Percentiles rank a stretch among this genome's conserved stretches.
Conservation (phyloP, 2,329 filamentous ascomycete genomes). For the Cercospora berteroae region DNA sequence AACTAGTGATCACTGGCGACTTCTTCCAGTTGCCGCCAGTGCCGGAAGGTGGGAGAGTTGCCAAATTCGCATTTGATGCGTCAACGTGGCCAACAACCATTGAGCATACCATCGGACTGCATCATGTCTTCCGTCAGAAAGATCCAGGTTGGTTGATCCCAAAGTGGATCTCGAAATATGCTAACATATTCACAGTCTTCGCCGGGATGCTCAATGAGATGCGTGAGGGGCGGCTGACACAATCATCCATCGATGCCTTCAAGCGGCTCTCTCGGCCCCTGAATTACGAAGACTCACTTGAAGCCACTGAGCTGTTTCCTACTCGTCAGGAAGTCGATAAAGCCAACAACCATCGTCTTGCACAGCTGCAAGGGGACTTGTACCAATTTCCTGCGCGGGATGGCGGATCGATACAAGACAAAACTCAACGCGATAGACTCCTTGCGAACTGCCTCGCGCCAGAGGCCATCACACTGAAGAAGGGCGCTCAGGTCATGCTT, state of each 20-base stretch:
- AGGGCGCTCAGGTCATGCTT: slow-evolving; percentile 97
- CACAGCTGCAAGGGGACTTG: slow-evolving; percentile 64
- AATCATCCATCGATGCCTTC: slow-evolving; percentile 75
- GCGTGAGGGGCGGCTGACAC: slow-evolving; percentile 78
- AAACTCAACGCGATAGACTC: slow-evolving; percentile 68
- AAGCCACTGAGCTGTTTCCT: slow-evolving; percentile 90
- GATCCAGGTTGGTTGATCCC: slow-evolving; percentile 60
- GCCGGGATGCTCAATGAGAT: slow-evolving; percentile 97
- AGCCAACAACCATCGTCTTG: slow-evolving; percentile 75
- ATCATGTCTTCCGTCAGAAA: slow-evolving; percentile 93
- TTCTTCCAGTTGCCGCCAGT: slow-evolving; percentile 98
- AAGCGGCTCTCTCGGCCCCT: slow-evolving; percentile 68
- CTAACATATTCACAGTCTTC: slow-evolving; percentile 59
- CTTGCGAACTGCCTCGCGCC: slow-evolving; percentile 93
- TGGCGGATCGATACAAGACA: slow-evolving; percentile 65
- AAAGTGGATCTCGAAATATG: not conserved
- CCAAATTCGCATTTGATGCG: slow-evolving; percentile 91
- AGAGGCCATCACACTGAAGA: slow-evolving; percentile 73
- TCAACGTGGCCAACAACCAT: slow-evolving; percentile 89
- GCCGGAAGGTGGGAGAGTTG: slow-evolving; percentile 69
- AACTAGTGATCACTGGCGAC: slow-evolving; percentile 91
- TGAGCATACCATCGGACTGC: slow-evolving; percentile 91
- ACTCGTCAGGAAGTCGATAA: slow-evolving; percentile 85
- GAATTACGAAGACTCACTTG: slow-evolving; percentile 68
- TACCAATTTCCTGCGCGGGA: slow-evolving; percentile 73